Percentiles rank a stretch among this genome's conserved stretches.
Evolutionary conservation across 345 rosid species (phyloP).

Genomic region (Dipteronia dyeriana): DNA sequence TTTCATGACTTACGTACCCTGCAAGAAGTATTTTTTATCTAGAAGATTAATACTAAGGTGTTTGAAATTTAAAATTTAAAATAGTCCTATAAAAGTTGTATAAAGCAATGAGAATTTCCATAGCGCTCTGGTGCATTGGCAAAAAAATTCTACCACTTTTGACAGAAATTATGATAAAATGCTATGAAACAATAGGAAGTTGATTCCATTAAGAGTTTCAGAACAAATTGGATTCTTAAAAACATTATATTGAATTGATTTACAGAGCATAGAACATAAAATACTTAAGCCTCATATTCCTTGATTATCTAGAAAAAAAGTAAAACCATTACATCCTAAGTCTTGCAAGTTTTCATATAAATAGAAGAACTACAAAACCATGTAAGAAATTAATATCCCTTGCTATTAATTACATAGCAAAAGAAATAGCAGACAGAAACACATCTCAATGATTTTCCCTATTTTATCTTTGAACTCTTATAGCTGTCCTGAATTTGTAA

Average conservation of each 20-base stretch:
- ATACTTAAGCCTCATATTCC: not conserved
- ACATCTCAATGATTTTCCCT: not conserved
- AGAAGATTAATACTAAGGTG: not conserved
- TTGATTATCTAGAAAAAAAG: not conserved
- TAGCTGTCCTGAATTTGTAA: not conserved
- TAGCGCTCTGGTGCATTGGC: not conserved
- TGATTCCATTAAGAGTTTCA: not conserved
- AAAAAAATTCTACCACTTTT: not conserved
- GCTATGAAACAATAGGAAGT: not conserved
- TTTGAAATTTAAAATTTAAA: constrained; percentile 4
- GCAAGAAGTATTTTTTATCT: constrained; percentile 27
- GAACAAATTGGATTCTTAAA: not conserved
- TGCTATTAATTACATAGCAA: not conserved
- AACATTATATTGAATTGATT: not conserved
- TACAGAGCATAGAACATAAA: not conserved
- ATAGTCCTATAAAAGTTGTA: not conserved
- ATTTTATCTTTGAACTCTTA: not conserved
- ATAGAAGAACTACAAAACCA: constrained; percentile 9
- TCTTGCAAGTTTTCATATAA: not conserved
- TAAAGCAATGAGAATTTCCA: not conserved
- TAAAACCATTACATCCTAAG: not conserved
- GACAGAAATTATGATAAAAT: too few relatives aligned
- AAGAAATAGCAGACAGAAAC: not conserved
- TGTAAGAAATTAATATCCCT: not conserved
- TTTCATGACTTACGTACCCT: constrained; percentile 73